Evolutionary conservation across 768 basidiomycete species (phyloP), one percentile per base, ranked within the genome.

Genomic region (Russula ochroleuca): DNA sequence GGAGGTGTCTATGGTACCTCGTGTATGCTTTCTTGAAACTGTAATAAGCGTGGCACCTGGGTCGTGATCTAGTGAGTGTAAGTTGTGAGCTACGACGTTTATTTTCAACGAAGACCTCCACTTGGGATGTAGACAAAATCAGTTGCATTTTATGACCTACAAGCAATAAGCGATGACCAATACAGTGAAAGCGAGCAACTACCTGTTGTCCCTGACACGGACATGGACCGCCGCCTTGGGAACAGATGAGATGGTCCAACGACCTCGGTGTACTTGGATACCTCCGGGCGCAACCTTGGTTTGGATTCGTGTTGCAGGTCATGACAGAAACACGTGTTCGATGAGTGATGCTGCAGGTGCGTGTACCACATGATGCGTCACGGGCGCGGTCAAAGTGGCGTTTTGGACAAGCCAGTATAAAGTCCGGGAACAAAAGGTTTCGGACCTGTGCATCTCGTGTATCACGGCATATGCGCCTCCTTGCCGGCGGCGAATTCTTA

Each of bases 221-320:
- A 83, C 81, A 19, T 79, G 80, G 13, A 80, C 81, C 81, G 82
- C 82, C 81, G 81, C 67, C 73, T 70, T 11, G 80, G 79, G 76
- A 83, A 82, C 15, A 78, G 69, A 64, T 25, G 58, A 28, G 37
- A 43, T 6, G 8, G 19, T 19, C 43, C n/a, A 33, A 33, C n/a
- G 33, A 37, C 45, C 10, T 47, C 21, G 31, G 33, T 53, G 15
- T 45, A 25, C 31, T 52, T 37, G 82, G 79, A 1, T 78, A 69
- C 13, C 73, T 70, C 6, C 81, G 80, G 33, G 76, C 75, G 6
- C 78, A 81, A 28, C 81, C 83, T 62, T 79, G 17, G 25, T 1
- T 23, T 25, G 15, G 49, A 23, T 62, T 57, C 53, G 31, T 35
- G 31, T 21, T 21, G 53, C 25, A 25, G 33, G 21, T 23, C 14